phyloP scores from a whole-genome alignment of 164 flowering plant species.

The Vitis riparia region DNA sequence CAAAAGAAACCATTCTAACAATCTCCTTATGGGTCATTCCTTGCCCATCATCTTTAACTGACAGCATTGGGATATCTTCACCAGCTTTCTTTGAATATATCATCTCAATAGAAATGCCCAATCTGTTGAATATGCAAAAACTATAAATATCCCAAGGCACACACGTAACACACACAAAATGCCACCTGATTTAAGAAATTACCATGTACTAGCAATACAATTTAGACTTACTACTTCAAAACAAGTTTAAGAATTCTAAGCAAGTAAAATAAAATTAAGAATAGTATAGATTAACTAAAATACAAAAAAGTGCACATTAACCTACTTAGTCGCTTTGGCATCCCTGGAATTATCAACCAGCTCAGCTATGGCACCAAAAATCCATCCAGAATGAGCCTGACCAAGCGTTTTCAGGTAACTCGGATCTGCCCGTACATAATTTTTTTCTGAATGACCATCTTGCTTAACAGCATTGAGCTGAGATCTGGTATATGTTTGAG shows the following conservation, averaged over 20 bases:
- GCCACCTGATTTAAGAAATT: too few species aligned
- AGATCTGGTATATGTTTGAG: not conserved
- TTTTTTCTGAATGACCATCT: slow-evolving; percentile 12
- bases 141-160: not conserved
- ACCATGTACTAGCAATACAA: too few species aligned
- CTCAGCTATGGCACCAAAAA: slow-evolving; percentile 71
- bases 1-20: slow-evolving; percentile 50
- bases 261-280: not conserved
- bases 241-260: not conserved
- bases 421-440: slow-evolving; percentile 37
- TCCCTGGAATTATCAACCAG: slow-evolving; percentile 68
- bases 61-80: slow-evolving; percentile 46
- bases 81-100: slow-evolving; percentile 32
- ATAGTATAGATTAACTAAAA: not conserved
- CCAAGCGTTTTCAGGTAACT: slow-evolving; percentile 49
- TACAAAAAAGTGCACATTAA: not conserved
- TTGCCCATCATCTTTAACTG: slow-evolving; percentile 55
- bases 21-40: slow-evolving; percentile 63
- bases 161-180: too few species aligned
- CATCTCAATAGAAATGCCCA: slow-evolving; percentile 38
- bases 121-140: slow-evolving; percentile 23
- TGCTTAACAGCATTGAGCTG: not conserved
- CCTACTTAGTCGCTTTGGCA: slow-evolving; percentile 55
- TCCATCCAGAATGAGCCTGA: slow-evolving; percentile 58
- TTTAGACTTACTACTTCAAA: too few species aligned